A percentile compares a stretch with the other conserved stretches of the same genome.
phyloP scores from a whole-genome alignment of 2,329 filamentous ascomycete species.

The Aspergillus bombycis region DNA sequence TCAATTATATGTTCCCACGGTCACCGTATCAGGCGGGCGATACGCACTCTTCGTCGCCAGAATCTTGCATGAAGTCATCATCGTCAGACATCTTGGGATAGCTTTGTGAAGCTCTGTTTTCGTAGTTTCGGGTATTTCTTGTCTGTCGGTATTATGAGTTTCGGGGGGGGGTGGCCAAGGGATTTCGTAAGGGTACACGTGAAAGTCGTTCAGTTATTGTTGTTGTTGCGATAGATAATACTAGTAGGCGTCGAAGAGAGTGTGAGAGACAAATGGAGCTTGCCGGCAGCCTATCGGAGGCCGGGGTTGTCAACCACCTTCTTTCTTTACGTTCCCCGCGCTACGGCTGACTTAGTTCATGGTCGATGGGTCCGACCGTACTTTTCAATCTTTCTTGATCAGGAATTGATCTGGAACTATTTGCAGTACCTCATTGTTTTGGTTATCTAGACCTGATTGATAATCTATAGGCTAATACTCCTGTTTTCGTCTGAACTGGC shows the following conservation, averaged over 20 bases:
- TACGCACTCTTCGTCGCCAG: conserved; percentile 78
- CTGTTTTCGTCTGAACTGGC: not conserved
- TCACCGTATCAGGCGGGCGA: not conserved
- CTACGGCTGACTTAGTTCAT: conserved; percentile 4
- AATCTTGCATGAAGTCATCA: conserved; percentile 93
- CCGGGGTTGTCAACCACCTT: conserved; percentile 11
- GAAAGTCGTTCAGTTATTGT: conserved; percentile 1
- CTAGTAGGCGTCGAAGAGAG: conserved; percentile 11
- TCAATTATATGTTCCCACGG: conserved; percentile 24
- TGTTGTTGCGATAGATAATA: conserved; percentile 5
- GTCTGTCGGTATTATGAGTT: not conserved
- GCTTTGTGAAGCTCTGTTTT: not conserved
- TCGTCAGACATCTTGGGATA: conserved; percentile 69
- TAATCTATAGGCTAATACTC: not conserved
- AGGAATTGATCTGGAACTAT: not conserved
- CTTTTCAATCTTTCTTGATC: not conserved
- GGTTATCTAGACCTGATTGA: not conserved
- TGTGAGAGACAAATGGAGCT: conserved; percentile 7
- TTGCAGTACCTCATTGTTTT: not conserved
- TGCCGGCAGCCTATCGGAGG: conserved; percentile 22
- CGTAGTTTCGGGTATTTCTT: not conserved
- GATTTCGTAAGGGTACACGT: not conserved
- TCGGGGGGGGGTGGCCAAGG: not conserved
- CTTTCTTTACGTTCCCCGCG: conserved; percentile 15
- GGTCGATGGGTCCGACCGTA: conserved; percentile 9